These are phyloP conservation scores for Sugiyamaella xylanicola DNA, from an alignment of 1,139 yeast genomes.

Conservation along the genomic window DNA sequence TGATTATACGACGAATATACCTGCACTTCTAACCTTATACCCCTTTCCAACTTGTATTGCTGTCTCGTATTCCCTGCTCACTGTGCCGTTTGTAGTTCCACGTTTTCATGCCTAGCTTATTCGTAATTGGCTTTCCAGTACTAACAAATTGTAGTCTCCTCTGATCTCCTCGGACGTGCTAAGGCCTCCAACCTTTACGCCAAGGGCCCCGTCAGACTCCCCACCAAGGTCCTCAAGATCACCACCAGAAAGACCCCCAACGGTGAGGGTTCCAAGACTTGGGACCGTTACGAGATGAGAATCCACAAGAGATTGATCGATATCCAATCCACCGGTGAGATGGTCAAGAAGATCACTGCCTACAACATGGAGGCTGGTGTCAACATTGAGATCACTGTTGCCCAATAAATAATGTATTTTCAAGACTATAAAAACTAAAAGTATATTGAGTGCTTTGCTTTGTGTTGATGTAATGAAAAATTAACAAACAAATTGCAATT, in stretches of 20 bases:
- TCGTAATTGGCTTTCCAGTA: background rate
- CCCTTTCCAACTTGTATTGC: too few relatives aligned
- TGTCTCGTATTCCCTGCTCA: too few relatives aligned
- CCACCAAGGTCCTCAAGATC: constrained; percentile 98
- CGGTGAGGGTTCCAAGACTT: constrained; percentile 99
- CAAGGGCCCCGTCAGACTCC: constrained; percentile 99
- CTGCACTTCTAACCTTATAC: too few relatives aligned
- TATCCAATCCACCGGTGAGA: constrained; percentile 94
- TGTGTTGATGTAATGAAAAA: constrained; percentile 23
- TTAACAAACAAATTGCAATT: constrained; percentile 5
- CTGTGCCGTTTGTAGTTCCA: too few relatives aligned
- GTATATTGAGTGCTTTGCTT: constrained; percentile 15
- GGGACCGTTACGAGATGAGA: constrained; percentile 99
- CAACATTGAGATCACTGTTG: constrained; percentile 49
- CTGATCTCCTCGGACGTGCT: constrained; percentile 89
- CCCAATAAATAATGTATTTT: constrained; percentile 38
- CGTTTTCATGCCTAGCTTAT: too few relatives aligned
- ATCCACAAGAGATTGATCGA: constrained; percentile 99
- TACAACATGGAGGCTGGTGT: constrained; percentile 66
- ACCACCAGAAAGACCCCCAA: constrained; percentile 99
- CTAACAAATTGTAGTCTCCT: constrained; percentile 53
- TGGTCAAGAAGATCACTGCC: constrained; percentile 95
- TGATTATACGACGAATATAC: too few relatives aligned
- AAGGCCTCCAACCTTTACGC: constrained; percentile 66
- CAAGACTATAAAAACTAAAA: constrained; percentile 20